Conservation (phyloP, 2,329 filamentous ascomycete genomes). For the Cordyceps pruinosa region DNA sequence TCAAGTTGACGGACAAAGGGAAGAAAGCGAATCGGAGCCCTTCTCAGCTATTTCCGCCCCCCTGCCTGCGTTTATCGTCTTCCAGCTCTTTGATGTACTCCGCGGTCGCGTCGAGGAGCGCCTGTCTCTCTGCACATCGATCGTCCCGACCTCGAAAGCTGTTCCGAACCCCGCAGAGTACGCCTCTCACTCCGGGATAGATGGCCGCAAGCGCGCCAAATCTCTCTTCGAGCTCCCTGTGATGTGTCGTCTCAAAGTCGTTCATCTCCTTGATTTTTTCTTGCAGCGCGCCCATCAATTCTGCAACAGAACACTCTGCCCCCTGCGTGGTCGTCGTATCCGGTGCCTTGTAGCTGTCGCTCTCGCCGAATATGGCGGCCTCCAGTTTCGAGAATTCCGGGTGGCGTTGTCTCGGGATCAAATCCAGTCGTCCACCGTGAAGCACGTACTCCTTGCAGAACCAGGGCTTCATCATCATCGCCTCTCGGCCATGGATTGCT, state of each 20-base stretch:
- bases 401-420: not conserved
- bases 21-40: too few species aligned
- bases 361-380: too few species aligned
- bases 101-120: not conserved
- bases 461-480: not conserved
- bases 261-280: not conserved
- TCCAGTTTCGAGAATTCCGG: not conserved
- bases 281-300: not conserved
- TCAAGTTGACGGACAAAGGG: too few species aligned
- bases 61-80: too few species aligned
- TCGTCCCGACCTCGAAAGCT: not conserved
- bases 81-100: not conserved
- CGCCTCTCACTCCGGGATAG: not conserved
- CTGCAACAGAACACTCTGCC: too few species aligned
- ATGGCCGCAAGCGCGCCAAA: not conserved
- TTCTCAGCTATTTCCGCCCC: not conserved
- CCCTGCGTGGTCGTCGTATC: not conserved
- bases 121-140: not conserved
- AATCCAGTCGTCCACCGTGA: not conserved
- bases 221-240: not conserved
- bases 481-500: not conserved
- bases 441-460: not conserved
- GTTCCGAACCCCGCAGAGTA: not conserved
- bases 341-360: too few species aligned
- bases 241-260: not conserved